Percentiles rank a stretch among this genome's conserved stretches.
These are phyloP conservation scores for Arxiozyma heterogenica DNA, from an alignment of 1,139 yeast species.

Conservation along the genomic window DNA sequence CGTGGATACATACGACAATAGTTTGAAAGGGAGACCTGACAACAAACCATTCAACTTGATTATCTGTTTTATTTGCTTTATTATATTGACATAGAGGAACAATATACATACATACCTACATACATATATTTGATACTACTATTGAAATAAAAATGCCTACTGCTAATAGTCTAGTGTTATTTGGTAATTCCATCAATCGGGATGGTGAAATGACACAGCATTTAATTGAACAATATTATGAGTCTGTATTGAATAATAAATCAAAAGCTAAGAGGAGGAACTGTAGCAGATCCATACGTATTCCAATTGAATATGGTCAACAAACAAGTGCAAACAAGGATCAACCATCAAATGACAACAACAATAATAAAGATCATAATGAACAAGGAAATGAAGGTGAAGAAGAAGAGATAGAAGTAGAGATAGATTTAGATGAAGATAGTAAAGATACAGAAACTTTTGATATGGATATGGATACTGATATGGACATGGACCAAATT, in stretches of 20 bases:
- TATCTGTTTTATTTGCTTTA: no score
- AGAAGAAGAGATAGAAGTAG: background rate
- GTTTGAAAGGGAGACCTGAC: background rate
- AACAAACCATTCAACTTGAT: background rate
- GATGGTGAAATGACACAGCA: slow-evolving; percentile 6
- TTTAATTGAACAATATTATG: slow-evolving; percentile 8
- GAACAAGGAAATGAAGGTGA: background rate
- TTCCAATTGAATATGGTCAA: background rate
- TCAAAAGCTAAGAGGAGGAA: background rate
- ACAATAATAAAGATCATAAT: background rate
- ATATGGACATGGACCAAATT: background rate
- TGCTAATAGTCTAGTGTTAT: background rate
- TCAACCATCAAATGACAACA: background rate
- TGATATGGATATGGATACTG: background rate
- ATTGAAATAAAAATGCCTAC: background rate
- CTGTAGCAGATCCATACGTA: background rate
- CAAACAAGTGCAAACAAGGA: background rate
- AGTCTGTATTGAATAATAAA: slow-evolving; percentile 3
- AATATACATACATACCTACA: background rate
- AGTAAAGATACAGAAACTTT: background rate
- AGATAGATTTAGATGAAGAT: background rate
- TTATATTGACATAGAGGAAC: background rate
- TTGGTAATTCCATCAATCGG: background rate
- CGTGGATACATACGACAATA: background rate
- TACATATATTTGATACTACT: no score